Conservation (phyloP, 1,284 basidiomycete species). For the Microbotryum intermedium region DNA sequence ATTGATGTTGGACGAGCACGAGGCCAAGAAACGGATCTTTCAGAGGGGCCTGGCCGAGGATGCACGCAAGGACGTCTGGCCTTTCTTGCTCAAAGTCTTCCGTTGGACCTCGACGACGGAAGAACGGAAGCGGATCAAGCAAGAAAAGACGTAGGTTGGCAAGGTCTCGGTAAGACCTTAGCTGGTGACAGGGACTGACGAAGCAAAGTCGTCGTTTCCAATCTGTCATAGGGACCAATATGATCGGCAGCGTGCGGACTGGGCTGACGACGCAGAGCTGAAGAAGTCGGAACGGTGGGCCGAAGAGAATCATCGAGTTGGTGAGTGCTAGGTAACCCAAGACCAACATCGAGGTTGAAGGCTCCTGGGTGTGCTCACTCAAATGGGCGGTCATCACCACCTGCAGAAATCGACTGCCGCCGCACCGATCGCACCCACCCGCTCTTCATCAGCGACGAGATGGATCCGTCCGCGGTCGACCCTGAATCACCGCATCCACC, state of each 20-base stretch:
- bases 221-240: slow-evolving; percentile 52
- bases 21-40: slow-evolving; percentile 67
- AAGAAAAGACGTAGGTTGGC: slow-evolving; percentile 52
- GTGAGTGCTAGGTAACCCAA: slow-evolving; percentile 4
- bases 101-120: slow-evolving; percentile 54
- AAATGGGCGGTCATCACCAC: slow-evolving; percentile 2
- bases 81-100: slow-evolving; percentile 74
- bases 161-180: background rate
- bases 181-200: background rate
- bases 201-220: background rate
- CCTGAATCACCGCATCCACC: slow-evolving; percentile 25
- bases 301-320: slow-evolving; percentile 36
- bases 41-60: slow-evolving; percentile 56
- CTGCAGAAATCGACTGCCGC: slow-evolving; percentile 86
- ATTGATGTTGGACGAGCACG: slow-evolving; percentile 56
- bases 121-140: slow-evolving; percentile 45
- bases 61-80: slow-evolving; percentile 68
- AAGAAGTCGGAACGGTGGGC: slow-evolving; percentile 33
- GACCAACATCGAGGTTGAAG: slow-evolving; percentile 47
- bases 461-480: slow-evolving; percentile 17
- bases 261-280: slow-evolving; percentile 68
- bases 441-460: slow-evolving; percentile 52
- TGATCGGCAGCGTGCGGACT: slow-evolving; percentile 59
- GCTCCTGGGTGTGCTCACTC: background rate
- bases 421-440: slow-evolving; percentile 90